These are phyloP conservation scores for Drechslerella stenobrocha DNA, from an alignment of 2,329 filamentous ascomycete genomes.

Conservation along the genomic window DNA sequence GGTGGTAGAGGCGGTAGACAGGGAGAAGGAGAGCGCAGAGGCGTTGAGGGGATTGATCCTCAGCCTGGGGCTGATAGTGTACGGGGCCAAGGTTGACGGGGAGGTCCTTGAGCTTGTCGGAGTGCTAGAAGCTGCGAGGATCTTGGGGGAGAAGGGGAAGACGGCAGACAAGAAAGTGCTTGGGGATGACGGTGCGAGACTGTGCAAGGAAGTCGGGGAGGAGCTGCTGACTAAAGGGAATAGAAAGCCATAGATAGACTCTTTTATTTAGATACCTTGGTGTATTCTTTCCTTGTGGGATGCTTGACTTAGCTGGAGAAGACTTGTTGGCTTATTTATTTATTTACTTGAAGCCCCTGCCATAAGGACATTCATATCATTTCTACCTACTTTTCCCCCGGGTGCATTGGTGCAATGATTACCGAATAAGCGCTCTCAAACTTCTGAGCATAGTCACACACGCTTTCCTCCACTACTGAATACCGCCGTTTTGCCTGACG, in stretches of 20 bases:
- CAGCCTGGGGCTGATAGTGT: conserved; percentile 74
- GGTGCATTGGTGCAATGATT: too few species aligned
- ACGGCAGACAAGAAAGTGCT: conserved; percentile 54
- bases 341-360: too few species aligned
- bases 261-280: too few species aligned
- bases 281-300: too few species aligned
- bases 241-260: conserved; percentile 21
- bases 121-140: conserved; percentile 72
- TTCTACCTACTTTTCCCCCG: too few species aligned
- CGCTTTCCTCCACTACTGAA: conserved; percentile 12
- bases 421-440: background rate
- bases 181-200: conserved; percentile 61
- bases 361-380: too few species aligned
- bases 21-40: conserved; percentile 63
- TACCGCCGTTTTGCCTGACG: conserved; percentile 56
- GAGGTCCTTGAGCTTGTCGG: conserved; percentile 78
- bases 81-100: conserved; percentile 69
- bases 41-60: conserved; percentile 75
- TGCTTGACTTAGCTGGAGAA: too few species aligned
- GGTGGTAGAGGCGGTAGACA: conserved; percentile 71
- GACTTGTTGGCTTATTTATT: too few species aligned
- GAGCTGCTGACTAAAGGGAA: conserved; percentile 57
- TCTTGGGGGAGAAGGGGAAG: conserved; percentile 64
- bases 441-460: background rate
- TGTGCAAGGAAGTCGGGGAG: conserved; percentile 61